Evolutionary conservation across 164 flowering plant genomes (phyloP).

Genomic region (Berberis thunbergii): DNA sequence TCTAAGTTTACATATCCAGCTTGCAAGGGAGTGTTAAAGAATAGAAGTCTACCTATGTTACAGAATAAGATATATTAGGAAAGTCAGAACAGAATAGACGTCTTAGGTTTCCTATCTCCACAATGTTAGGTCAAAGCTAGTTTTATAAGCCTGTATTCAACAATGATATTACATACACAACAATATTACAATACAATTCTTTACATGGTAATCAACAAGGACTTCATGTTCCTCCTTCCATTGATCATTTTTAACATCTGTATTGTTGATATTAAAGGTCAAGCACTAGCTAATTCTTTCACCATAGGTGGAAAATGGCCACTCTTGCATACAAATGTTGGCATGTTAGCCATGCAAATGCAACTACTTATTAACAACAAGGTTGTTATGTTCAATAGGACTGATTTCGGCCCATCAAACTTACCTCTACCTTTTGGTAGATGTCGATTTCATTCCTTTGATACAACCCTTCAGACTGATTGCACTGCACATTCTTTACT

Average conservation of each 20-base stretch:
- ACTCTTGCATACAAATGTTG: conserved; percentile 46
- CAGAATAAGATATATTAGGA: too few species aligned
- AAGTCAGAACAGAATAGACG: too few species aligned
- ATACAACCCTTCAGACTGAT: conserved; percentile 25
- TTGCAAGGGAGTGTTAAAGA: too few species aligned
- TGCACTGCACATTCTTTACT: conserved; percentile 83
- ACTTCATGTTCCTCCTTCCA: too few species aligned
- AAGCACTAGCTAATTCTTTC: background rate
- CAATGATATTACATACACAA: too few species aligned
- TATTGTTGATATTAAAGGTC: background rate
- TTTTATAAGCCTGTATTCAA: too few species aligned
- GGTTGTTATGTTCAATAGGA: conserved; percentile 74
- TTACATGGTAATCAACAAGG: too few species aligned
- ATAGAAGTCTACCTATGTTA: too few species aligned
- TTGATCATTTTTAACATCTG: background rate
- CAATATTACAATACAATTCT: too few species aligned
- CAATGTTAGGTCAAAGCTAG: too few species aligned
- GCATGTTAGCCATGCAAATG: conserved; percentile 91
- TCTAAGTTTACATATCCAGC: too few species aligned
- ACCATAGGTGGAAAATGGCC: conserved; percentile 41
- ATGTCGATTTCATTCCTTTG: conserved; percentile 43
- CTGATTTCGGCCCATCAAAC: conserved; percentile 71
- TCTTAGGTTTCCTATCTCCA: too few species aligned
- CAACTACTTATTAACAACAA: conserved; percentile 72
- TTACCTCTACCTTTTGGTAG: conserved; percentile 44